These are phyloP conservation scores for Sporothrix variecibatus DNA, from an alignment of 2,329 filamentous ascomycete species.

Conservation along the genomic window DNA sequence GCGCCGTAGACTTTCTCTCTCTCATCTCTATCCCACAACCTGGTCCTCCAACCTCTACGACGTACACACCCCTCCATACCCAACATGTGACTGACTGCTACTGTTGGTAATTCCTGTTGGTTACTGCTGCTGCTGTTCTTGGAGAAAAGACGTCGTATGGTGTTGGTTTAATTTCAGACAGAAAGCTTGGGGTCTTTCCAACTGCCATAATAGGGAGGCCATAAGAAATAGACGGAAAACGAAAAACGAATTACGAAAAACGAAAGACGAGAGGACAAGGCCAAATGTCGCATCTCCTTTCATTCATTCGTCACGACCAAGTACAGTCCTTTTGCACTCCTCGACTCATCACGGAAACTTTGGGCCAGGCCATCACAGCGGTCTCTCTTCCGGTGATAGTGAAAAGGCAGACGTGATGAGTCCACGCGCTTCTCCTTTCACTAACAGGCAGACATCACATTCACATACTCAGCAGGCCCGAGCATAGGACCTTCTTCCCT, in stretches of 20 bases:
- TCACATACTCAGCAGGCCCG: too few relatives aligned
- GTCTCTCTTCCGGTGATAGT: background rate
- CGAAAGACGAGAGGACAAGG: background rate
- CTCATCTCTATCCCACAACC: background rate
- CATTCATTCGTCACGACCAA: background rate
- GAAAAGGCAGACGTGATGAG: background rate
- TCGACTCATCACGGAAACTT: background rate
- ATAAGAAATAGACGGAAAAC: background rate
- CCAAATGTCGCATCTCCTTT: background rate
- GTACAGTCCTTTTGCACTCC: background rate
- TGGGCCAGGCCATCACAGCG: background rate
- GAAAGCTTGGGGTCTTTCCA: background rate
- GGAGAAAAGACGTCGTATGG: background rate
- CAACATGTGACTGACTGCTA: background rate
- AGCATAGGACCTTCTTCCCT: background rate
- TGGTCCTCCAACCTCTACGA: too few relatives aligned
- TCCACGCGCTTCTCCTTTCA: background rate
- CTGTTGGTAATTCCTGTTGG: background rate
- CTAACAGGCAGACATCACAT: slow-evolving; percentile 7
- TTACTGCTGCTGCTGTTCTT: background rate
- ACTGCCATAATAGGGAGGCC: slow-evolving; percentile 10
- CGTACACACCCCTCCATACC: slow-evolving; percentile 1
- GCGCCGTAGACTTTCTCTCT: background rate
- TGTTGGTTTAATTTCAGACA: slow-evolving; percentile 12
- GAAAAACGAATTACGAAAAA: background rate